Evolutionary conservation across 257 asterid species (phyloP), one percentile per base, ranked within the genome.

Genomic region (Dorcoceras hygrometricum): DNA sequence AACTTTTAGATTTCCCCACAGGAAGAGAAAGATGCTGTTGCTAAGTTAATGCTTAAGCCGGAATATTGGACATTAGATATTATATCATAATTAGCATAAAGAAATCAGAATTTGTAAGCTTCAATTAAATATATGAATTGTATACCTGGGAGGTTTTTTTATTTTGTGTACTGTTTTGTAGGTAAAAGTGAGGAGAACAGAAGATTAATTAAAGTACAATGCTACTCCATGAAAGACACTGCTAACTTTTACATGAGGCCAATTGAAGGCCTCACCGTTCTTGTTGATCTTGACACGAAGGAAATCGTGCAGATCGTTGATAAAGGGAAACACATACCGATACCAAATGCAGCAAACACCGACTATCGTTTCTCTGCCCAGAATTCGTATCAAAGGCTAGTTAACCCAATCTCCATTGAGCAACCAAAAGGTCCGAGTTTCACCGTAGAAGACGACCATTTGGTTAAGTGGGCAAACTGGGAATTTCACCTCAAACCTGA

Each of bases 191-290:
- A 93, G 75, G 96, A 91, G 58, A 76, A 77, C 4, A 77, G 88
- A 72, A 88, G 99, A 75, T 59, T 88, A 22, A 81, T 93, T 28
- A 93, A 93, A 71, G 84, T 90, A 59, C 96, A 90, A 51, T 93
- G 97, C 77, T 93, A 81, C 82, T 78, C 89, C 14, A n/a, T 64
- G 62, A 82, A 90, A 74, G 97, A 78, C 79, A 93, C 99, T 0
- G 88, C 93, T 1, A 93, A 93, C 68, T 93, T 93, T 86, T 93
- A 93, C 80, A 93, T 93, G 99, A 82, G 97, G 28, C 99, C 99
- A 36, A 88, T 93, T 8, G 99, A 93, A 81, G 99, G 99, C 18
- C 84, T 93, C 1, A 90, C 95, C 0, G 99, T 90, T 0, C 72
- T 93, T 0, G 80, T 93, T 1, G 96, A 93, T 73, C 28, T 93